phyloP scores from a whole-genome alignment of 75 land plant species.

The Sequoiadendron giganteum region DNA sequence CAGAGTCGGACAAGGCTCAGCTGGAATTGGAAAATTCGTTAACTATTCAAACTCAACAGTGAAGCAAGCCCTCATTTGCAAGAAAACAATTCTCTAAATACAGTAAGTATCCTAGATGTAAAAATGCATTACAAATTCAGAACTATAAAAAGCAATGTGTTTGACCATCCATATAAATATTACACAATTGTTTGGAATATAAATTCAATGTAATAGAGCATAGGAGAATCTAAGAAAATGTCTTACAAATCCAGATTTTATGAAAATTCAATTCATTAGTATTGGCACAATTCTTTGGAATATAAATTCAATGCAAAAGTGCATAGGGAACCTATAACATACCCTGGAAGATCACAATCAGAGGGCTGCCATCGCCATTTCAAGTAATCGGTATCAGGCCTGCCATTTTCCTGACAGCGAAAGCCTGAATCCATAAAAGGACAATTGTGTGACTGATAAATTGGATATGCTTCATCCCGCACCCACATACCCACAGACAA shows the following conservation, averaged over 20 bases:
- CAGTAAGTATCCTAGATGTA: too few relatives aligned
- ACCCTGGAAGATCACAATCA: constrained; percentile 64
- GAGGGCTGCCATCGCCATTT: constrained; percentile 63
- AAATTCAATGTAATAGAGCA: neutral
- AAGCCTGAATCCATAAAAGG: constrained; percentile 64
- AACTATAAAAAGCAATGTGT: too few relatives aligned
- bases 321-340: neutral
- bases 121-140: too few relatives aligned
- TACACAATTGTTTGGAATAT: neutral
- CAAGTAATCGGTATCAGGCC: constrained; percentile 58
- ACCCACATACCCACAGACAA: constrained; percentile 76
- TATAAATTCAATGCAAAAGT: neutral
- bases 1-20: neutral
- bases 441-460: constrained; percentile 49
- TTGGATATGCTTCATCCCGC: constrained; percentile 54
- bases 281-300: constrained; percentile 21
- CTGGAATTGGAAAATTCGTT: neutral
- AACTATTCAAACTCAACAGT: neutral
- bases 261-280: too few relatives aligned
- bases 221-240: constrained; percentile 27
- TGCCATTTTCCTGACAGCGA: constrained; percentile 59
- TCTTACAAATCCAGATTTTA: too few relatives aligned
- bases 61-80: neutral
- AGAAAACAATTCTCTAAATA: neutral
- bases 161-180: too few relatives aligned